These are phyloP conservation scores for Biscutella auriculata DNA, from an alignment of 441 rosid genomes.

Conservation along the genomic window DNA sequence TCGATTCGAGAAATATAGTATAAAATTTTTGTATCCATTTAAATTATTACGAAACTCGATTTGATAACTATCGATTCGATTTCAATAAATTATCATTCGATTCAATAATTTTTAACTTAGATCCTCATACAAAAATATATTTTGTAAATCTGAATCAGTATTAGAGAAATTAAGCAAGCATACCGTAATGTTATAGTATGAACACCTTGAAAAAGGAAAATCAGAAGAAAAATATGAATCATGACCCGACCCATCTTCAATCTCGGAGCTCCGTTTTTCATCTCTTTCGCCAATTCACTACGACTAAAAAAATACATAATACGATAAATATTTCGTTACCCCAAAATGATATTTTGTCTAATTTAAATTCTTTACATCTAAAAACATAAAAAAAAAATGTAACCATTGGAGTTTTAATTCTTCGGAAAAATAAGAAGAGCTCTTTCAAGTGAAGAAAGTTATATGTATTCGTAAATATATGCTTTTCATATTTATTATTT, in stretches of 20 bases:
- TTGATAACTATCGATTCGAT: too few species aligned
- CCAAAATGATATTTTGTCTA: neutral
- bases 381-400: too few species aligned
- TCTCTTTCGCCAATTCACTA: neutral
- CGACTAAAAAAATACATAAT: neutral
- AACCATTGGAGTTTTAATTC: neutral
- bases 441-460: neutral
- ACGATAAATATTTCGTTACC: too few species aligned
- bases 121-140: too few species aligned
- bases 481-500: neutral
- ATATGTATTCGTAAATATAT: neutral
- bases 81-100: too few species aligned
- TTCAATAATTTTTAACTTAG: too few species aligned
- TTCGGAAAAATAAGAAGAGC: neutral
- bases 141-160: too few species aligned
- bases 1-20: too few species aligned
- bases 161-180: neutral
- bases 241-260: conserved; percentile 4
- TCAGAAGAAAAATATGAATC: neutral
- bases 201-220: conserved; percentile 14
- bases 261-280: neutral
- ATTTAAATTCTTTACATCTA: too few species aligned
- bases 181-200: conserved; percentile 1
- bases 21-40: too few species aligned
- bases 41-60: too few species aligned